These are phyloP conservation scores for Gaultheria prostrata DNA, from an alignment of 148 eudicot species.

Conservation along the genomic window DNA sequence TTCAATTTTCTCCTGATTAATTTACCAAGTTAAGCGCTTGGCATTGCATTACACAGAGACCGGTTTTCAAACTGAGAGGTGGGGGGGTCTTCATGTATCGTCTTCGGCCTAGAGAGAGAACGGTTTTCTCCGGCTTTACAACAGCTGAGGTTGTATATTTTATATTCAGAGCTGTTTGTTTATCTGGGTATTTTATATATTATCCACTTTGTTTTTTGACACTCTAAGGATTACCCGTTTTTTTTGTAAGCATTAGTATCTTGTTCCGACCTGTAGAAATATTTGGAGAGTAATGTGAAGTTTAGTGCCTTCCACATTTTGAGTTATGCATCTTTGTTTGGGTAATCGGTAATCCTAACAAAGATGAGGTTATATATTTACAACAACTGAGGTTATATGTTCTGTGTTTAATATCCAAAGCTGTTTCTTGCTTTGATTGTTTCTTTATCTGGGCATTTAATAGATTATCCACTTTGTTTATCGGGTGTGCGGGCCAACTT, in stretches of 20 bases:
- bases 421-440: too few species aligned
- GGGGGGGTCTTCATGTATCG: slow-evolving; percentile 35
- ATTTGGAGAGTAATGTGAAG: too few species aligned
- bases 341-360: too few species aligned
- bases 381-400: too few species aligned
- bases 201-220: background rate
- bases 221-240: background rate
- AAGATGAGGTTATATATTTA: too few species aligned
- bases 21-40: too few species aligned
- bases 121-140: slow-evolving; percentile 50
- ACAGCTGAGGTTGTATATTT: slow-evolving; percentile 45
- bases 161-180: background rate
- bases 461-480: too few species aligned
- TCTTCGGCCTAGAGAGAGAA: slow-evolving; percentile 40
- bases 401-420: too few species aligned
- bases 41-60: background rate
- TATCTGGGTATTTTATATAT: slow-evolving; percentile 16
- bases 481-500: too few species aligned
- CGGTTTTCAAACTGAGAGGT: background rate
- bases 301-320: background rate
- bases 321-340: too few species aligned
- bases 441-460: too few species aligned
- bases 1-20: background rate
- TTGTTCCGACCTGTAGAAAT: background rate
- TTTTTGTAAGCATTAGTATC: background rate